phyloP scores from a whole-genome alignment of 768 basidiomycete species.

The Obba rivulosa region DNA sequence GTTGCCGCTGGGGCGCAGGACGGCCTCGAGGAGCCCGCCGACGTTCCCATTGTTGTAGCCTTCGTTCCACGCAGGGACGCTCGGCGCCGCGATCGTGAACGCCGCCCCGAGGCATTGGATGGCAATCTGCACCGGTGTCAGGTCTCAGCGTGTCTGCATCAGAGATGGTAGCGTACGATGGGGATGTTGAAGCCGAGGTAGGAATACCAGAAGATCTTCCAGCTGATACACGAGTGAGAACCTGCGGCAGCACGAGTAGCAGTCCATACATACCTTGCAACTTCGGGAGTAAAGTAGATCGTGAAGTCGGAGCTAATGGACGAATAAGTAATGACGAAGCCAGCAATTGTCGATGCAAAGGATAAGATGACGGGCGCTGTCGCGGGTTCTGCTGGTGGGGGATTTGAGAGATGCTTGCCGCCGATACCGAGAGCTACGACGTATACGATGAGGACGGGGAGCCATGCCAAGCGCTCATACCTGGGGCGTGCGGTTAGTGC shows the following conservation, averaged over 20 bases:
- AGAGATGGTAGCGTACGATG: constrained; percentile 40
- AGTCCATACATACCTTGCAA: constrained; percentile 42
- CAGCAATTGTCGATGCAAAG: constrained; percentile 67
- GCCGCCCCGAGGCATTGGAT: constrained; percentile 64
- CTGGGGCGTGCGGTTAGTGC: constrained; percentile 24
- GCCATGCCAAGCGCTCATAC: constrained; percentile 76
- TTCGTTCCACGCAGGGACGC: constrained; percentile 48
- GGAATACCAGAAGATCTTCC: constrained; percentile 56
- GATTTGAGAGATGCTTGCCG: constrained; percentile 57
- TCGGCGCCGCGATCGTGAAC: constrained; percentile 50
- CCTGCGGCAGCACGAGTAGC: not conserved
- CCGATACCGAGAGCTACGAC: constrained; percentile 69
- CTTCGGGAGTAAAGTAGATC: constrained; percentile 56
- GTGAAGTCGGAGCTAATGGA: constrained; percentile 69
- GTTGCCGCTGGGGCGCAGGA: constrained; percentile 53
- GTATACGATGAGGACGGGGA: constrained; percentile 72
- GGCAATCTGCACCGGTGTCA: constrained; percentile 22
- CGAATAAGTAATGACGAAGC: constrained; percentile 64
- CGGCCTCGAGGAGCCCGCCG: constrained; percentile 59
- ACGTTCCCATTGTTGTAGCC: constrained; percentile 51
- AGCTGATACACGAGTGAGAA: constrained; percentile 27
- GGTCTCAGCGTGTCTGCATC: constrained; percentile 4
- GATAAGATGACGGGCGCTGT: constrained; percentile 50
- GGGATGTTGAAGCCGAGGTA: constrained; percentile 63
- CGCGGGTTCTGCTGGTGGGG: constrained; percentile 45